These are phyloP conservation scores for Chaetomium sp. DNA, from an alignment of 2,329 filamentous ascomycete species.

Conservation along the genomic window DNA sequence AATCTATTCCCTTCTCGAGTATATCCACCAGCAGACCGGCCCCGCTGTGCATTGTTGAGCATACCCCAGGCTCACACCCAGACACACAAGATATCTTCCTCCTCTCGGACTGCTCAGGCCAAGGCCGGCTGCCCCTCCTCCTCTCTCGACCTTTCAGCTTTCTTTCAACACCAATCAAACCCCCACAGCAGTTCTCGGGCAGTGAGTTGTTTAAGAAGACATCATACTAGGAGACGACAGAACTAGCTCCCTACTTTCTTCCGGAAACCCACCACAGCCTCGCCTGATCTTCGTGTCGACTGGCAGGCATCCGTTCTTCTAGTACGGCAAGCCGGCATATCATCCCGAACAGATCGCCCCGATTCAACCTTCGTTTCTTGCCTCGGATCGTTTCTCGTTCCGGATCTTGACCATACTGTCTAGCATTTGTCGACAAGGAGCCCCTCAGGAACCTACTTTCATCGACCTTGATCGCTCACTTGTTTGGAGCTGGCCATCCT, in stretches of 20 bases:
- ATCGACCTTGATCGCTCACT: no score
- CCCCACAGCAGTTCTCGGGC: slow-evolving; percentile 5
- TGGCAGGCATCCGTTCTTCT: slow-evolving; percentile 17
- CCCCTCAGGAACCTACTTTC: no score
- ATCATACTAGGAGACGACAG: slow-evolving; percentile 6
- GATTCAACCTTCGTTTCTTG: slow-evolving; percentile 7
- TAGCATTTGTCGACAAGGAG: no score
- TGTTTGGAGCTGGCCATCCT: no score
- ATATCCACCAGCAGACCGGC: slow-evolving; percentile 33
- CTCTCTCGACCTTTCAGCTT: slow-evolving; percentile 12
- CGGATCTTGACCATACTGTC: no score
- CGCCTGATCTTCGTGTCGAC: slow-evolving; percentile 27
- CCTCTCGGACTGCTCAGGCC: slow-evolving; percentile 23
- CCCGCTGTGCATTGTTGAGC: slow-evolving; percentile 36
- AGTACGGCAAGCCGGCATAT: slow-evolving; percentile 19
- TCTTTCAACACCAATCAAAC: slow-evolving; percentile 2
- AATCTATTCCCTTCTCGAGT: slow-evolving; percentile 34
- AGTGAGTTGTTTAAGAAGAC: no score
- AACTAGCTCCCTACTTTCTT: slow-evolving; percentile 8
- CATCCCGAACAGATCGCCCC: slow-evolving; percentile 13
- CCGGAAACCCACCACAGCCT: slow-evolving; percentile 11
- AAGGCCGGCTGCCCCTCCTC: slow-evolving; percentile 15
- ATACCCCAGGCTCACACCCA: slow-evolving; percentile 22
- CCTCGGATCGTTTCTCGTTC: no score
- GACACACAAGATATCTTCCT: slow-evolving; percentile 33